Base-by-base conservation (phyloP, 495 filamentous ascomycete genomes). In the Penicillium cinerascens region DNA sequence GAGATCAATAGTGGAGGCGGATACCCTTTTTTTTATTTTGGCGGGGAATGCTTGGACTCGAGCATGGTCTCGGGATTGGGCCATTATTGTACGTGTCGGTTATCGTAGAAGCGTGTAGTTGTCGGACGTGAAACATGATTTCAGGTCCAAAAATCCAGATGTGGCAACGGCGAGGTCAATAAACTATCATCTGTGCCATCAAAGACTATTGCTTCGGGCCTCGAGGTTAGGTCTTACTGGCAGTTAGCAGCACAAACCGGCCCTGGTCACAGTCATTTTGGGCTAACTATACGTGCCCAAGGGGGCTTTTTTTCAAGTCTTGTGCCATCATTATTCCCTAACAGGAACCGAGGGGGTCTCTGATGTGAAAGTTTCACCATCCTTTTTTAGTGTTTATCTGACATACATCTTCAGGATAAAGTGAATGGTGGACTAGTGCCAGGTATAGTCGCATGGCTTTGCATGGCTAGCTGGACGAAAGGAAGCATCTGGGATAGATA, bases 1-100 rank as follows among this genome's bases (percentile, higher is more conserved):
- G 37, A 29, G 6, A 16, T 29, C 51, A 27, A 54, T 54, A 54
- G 51, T 44, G 18, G 18, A 25, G 44, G 15, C 23, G 39, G 26
- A 26, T 48, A 54, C 39, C 51, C 36, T 48, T 27, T 45, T 22
- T 17, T 3, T 35, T 45, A 18, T 16, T 33, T 13, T 18, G 26
- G 6, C 16, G 15, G 37, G 37, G 37, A 4, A 39, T 39, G 15
- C 37, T 16, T 17, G 36, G 8, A 15, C 36, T 39, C 36, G 3
- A 16, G 36, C 36, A 9, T 29, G 7, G 27, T 29, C 8, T 33
- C 29, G 9, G 29, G 29, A 33, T 33, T 33, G 29, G 29, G 9
- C 29, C 10, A 1, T 13, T 23, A 6, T 3, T 23, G 22, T 23
- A 23, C 22, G 2, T 23, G 6, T 23, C 22, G 22, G 22, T 6